Evolutionary conservation across 768 basidiomycete species (phyloP), one percentile per base, ranked within the genome.

Genomic region (Mycena floridula): DNA sequence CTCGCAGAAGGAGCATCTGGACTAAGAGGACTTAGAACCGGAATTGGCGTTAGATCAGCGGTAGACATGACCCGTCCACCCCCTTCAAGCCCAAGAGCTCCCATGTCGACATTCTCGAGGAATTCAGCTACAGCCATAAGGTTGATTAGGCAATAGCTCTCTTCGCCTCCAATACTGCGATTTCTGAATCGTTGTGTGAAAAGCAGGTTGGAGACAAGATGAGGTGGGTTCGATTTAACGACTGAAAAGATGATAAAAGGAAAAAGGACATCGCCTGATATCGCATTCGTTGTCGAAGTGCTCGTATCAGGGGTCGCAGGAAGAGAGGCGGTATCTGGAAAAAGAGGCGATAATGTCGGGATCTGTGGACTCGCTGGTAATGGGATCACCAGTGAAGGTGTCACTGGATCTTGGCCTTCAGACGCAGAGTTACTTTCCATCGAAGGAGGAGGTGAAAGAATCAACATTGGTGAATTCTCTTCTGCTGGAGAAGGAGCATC

Each of bases 41-140:
- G 83, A 36, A 95, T 89, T 1, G 91, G 91, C 1, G 85, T 81
- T 32, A 95, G 64, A 52, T 89, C 85, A 1, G 83, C 82, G 21
- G 86, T 79, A 50, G 23, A 59, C 69, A 21, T 42, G 84, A 84
- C 81, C 84, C 54, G 81, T 70, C 44, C 77, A 25, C 73, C 74
- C 42, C 82, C 80, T 5, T 74, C 78, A 5, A 90, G 63, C 4
- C 74, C 76, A n/a, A 77, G 53, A 18, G 67, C 71, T 53, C 76
- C 83, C 45, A 96, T 69, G 65, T 97, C 92, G 26, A 97, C 91
- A 58, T 93, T 89, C 66, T 95, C 92, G 42, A 97, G 70, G 60
- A 97, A 99, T 59, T 97, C 94, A 1, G 89, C 89, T 5, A 95
- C 93, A 9, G 95, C 95, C 72, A 94, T 81, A 28, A 96, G 70